A percentile compares a stretch with the other conserved stretches of the same genome.
These are phyloP conservation scores for Gautieria morchelliformis DNA, from an alignment of 768 basidiomycete genomes.

Conservation along the genomic window DNA sequence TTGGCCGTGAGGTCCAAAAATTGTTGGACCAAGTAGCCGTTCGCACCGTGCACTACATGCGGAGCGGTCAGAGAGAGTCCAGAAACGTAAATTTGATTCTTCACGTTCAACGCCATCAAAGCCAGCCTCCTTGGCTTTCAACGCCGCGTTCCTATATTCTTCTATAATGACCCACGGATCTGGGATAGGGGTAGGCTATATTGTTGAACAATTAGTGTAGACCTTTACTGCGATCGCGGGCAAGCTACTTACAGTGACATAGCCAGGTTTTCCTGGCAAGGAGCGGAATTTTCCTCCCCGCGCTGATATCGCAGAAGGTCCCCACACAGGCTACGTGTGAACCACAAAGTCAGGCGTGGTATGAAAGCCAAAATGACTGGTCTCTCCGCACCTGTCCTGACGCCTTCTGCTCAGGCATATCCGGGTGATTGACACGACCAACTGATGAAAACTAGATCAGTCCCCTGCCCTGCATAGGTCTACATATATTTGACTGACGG, in stretches of 20 bases:
- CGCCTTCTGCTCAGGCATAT: slow-evolving; percentile 28
- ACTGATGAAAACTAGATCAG: slow-evolving; percentile 14
- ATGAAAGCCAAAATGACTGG: not conserved
- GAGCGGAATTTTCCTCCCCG: slow-evolving; percentile 32
- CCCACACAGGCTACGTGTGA: slow-evolving; percentile 30
- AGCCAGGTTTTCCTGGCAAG: slow-evolving; percentile 28
- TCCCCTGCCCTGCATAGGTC: not conserved
- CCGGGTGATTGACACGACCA: slow-evolving; percentile 28
- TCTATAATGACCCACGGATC: slow-evolving; percentile 13
- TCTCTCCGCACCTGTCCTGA: slow-evolving; percentile 22
- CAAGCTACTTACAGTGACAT: slow-evolving; percentile 27
- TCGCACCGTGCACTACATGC: slow-evolving; percentile 19
- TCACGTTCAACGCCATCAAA: slow-evolving; percentile 47
- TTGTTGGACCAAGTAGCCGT: slow-evolving; percentile 29
- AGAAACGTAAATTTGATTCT: slow-evolving; percentile 4
- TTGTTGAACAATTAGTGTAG: not conserved
- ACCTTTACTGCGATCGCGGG: not conserved
- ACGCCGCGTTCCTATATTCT: slow-evolving; percentile 23
- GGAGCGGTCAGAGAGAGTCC: not conserved
- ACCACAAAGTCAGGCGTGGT: not conserved
- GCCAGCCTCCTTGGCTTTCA: slow-evolving; percentile 42
- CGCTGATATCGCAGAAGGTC: slow-evolving; percentile 34
- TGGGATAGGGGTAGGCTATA: slow-evolving; percentile 14
- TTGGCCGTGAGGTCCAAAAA: slow-evolving; percentile 28
- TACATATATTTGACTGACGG: slow-evolving; percentile 16